These are phyloP conservation scores for Hondaea fermentalgiana DNA, from an alignment of 108 stramenopile genomes.

Conservation along the genomic window DNA sequence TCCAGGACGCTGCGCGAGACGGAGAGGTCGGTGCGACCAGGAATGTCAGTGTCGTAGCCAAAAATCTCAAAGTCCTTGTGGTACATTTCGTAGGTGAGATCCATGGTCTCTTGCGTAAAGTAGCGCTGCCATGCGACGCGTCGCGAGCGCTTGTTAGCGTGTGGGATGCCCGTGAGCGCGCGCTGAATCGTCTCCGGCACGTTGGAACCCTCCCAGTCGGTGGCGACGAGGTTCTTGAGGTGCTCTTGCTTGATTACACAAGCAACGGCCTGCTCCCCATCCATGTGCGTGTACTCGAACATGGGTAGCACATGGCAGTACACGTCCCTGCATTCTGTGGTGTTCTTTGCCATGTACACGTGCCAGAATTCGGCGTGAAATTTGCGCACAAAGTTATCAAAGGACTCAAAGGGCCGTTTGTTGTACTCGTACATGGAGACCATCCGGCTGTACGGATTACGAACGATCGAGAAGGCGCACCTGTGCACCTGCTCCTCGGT, in stretches of 20 bases:
- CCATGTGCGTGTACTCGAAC: constrained; percentile 53
- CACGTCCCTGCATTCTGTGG: constrained; percentile 49
- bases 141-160: background rate
- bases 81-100: constrained; percentile 57
- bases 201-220: constrained; percentile 15
- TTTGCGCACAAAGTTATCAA: constrained; percentile 38
- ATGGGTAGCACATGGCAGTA: constrained; percentile 53
- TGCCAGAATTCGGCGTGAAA: constrained; percentile 24
- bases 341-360: background rate
- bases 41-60: constrained; percentile 35
- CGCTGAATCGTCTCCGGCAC: background rate
- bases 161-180: background rate
- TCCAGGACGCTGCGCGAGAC: background rate
- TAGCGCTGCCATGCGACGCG: constrained; percentile 42
- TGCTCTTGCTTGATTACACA: constrained; percentile 56
- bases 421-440: constrained; percentile 58
- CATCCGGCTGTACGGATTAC: constrained; percentile 60
- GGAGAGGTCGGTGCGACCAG: constrained; percentile 40
- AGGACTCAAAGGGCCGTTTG: constrained; percentile 42
- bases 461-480: constrained; percentile 51
- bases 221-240: constrained; percentile 21
- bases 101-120: constrained; percentile 53
- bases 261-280: constrained; percentile 48
- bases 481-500: constrained; percentile 43
- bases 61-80: constrained; percentile 53